Base-by-base conservation (phyloP, 257 asterid species). In the Gardenia jasminoides region DNA sequence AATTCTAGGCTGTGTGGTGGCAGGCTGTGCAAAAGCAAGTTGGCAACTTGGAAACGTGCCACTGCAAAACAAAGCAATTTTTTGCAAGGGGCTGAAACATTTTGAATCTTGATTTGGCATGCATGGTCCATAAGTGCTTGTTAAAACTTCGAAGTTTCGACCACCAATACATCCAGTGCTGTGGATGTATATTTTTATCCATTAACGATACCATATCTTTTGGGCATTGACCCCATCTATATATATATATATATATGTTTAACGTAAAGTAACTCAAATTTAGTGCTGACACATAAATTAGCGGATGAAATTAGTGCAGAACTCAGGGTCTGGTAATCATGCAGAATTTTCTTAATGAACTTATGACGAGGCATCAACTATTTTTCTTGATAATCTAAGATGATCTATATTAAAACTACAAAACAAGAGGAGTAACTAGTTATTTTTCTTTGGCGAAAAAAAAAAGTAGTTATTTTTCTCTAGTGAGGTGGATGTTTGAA, bases 11-110 rank as follows among this genome's bases (percentile, higher is more conserved):
- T n/a, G n/a, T n/a, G n/a, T n/a, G n/a, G n/a, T n/a, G 22, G 65
- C 65, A 24, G 22, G 12, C 24, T 28, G 68, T 59, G 54, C 36
- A 56, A 56, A 54, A 56, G 2, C 78, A 74, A 56, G 69, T 74
- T 74, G 78, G 69, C 78, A 74, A 74, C 68, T 74, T 74, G 78
- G 36, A 74, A 56, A 19, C 77, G 9, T 70, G 75, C 44, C 12
- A 12, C 39, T 66, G 71, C 71, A 31, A 36, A 20, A 36, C 71
- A 31, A 31, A 66, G 46, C 56, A 50, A 50, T 50, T 36, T 36
- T 36, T 36, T 1, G 3, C 4, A 36, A 36, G 41, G 41, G 41
- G 41, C 41, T n/a, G 58, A 17, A 44, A 7, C 3, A 44, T 20
- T 36, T 36, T 36, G 41, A 36, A 36, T 36, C 41, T 36, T 36